Conservation (phyloP, 768 basidiomycete genomes). For the Postia placenta region DNA sequence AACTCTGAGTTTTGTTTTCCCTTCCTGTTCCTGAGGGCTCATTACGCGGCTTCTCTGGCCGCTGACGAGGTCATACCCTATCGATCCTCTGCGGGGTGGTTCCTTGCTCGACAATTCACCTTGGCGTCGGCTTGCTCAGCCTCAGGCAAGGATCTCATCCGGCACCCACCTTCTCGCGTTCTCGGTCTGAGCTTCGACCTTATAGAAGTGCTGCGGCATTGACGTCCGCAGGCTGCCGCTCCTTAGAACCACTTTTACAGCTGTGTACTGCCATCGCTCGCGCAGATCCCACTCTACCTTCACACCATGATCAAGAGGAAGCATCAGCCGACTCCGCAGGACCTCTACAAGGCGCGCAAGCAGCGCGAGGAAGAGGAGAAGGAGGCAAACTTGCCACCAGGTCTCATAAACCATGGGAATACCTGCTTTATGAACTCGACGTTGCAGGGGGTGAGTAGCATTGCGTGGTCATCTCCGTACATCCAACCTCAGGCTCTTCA, state of each 20-base stretch:
- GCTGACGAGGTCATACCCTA: background rate
- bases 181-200: background rate
- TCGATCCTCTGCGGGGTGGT: background rate
- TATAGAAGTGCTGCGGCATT: background rate
- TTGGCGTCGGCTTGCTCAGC: background rate
- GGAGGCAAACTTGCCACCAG: constrained; percentile 60
- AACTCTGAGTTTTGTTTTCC: no score
- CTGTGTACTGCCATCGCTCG: background rate
- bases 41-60: no score
- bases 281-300: background rate
- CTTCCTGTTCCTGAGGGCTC: no score
- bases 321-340: constrained; percentile 56
- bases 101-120: background rate
- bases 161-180: background rate
- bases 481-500: background rate
- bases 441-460: constrained; percentile 68
- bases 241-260: background rate
- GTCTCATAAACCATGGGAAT: constrained; percentile 75
- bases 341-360: constrained; percentile 51
- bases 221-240: background rate
- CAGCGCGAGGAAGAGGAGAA: constrained; percentile 58
- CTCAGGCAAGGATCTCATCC: background rate
- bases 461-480: constrained; percentile 15
- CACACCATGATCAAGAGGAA: constrained; percentile 24
- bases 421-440: constrained; percentile 98